These are phyloP conservation scores for Annulohypoxylon stygium DNA, from an alignment of 495 filamentous ascomycete genomes.

Conservation along the genomic window DNA sequence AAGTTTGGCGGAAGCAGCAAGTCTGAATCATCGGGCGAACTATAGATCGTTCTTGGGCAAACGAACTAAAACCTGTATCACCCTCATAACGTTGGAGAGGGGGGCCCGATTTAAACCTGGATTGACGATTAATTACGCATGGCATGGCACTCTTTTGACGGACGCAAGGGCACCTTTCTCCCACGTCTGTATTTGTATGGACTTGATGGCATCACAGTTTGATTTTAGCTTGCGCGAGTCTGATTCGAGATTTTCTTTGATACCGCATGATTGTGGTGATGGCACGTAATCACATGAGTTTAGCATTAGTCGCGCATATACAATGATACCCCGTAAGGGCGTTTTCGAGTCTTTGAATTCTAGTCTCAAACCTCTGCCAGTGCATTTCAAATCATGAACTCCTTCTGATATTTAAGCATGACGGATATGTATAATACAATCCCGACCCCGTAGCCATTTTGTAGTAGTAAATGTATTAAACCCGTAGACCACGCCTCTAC, in stretches of 20 bases:
- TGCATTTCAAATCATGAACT: conserved; percentile 21
- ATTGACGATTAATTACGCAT: conserved; percentile 40
- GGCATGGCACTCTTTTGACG: conserved; percentile 41
- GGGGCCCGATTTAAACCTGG: conserved; percentile 16
- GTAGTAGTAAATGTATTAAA: conserved; percentile 13
- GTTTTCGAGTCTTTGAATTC: conserved; percentile 32
- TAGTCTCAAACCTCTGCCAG: conserved; percentile 6
- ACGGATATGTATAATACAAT: conserved; percentile 36
- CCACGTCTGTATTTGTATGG: conserved; percentile 44
- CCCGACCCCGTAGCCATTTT: conserved; percentile 5
- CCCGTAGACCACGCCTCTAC: conserved; percentile 56
- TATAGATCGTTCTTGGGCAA: not conserved
- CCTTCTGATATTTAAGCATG: conserved; percentile 25
- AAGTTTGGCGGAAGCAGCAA: conserved; percentile 60
- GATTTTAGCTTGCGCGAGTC: conserved; percentile 33
- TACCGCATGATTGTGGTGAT: conserved; percentile 42
- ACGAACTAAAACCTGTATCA: conserved; percentile 14
- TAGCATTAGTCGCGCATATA: conserved; percentile 41
- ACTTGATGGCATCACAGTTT: conserved; percentile 34
- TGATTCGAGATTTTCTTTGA: conserved; percentile 35
- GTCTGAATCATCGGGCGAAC: conserved; percentile 6
- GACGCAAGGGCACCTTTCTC: conserved; percentile 32
- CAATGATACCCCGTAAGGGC: conserved; percentile 41
- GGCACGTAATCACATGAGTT: conserved; percentile 40
- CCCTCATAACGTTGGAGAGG: conserved; percentile 10